These are phyloP conservation scores for Apophysomyces variabilis DNA, from an alignment of 371 early-diverging fungal genomes.

Conservation along the genomic window DNA sequence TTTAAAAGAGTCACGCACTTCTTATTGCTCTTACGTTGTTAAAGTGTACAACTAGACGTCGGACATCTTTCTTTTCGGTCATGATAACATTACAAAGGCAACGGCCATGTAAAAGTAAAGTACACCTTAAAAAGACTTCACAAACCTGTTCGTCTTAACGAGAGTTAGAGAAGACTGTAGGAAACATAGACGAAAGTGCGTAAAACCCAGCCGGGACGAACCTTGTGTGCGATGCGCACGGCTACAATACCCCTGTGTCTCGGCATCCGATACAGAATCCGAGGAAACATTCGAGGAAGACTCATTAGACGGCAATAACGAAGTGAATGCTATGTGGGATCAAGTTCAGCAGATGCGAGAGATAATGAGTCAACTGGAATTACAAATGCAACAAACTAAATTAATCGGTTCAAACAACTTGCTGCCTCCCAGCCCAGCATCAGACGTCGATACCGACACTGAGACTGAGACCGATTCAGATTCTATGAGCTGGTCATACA, in stretches of 20 bases:
- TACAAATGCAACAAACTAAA: background rate
- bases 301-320: background rate
- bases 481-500: background rate
- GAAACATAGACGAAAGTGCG: constrained; percentile 3
- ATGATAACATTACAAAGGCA: background rate
- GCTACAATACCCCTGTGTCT: background rate
- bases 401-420: background rate
- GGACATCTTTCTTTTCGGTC: background rate
- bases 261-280: background rate
- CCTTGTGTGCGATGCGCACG: constrained; percentile 3
- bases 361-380: constrained; percentile 1
- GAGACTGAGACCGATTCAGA: background rate
- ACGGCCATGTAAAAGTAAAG: constrained; percentile 8
- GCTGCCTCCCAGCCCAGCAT: background rate
- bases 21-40: no score
- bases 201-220: background rate
- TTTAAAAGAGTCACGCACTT: no score
- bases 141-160: background rate
- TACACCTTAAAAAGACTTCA: background rate
- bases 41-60: background rate
- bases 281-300: background rate
- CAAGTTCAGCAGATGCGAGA: constrained; percentile 5
- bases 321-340: constrained; percentile 4
- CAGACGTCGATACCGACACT: background rate
- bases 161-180: background rate